phyloP scores from a whole-genome alignment of 139 green algal genomes.

The Picochlorum sp. region DNA sequence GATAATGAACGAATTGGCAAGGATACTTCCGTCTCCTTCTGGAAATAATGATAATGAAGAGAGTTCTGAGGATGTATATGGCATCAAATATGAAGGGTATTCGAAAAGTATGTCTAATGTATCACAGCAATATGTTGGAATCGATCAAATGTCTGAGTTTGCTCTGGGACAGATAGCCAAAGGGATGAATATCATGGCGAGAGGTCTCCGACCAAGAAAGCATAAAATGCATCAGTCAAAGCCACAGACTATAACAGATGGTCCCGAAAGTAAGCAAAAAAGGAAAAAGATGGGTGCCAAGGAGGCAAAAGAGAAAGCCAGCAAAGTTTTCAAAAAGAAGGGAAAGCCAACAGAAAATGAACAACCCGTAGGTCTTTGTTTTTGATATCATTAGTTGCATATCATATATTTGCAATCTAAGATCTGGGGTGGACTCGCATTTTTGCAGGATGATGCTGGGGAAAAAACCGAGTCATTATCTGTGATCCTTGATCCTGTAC shows the following conservation, averaged over 20 bases:
- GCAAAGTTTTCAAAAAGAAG: neutral
- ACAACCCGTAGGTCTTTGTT: too few relatives aligned
- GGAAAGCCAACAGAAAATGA: neutral
- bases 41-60: neutral
- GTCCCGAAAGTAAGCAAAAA: neutral
- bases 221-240: neutral
- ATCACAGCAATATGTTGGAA: neutral
- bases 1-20: constrained; percentile 7
- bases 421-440: too few relatives aligned
- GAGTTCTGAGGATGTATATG: neutral
- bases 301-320: neutral
- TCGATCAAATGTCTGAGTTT: constrained; percentile 1
- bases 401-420: too few relatives aligned
- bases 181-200: neutral
- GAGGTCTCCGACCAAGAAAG: too few relatives aligned
- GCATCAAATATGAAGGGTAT: constrained; percentile 29
- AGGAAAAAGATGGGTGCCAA: neutral
- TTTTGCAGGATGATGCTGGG: too few relatives aligned
- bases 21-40: constrained; percentile 1
- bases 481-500: neutral
- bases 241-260: neutral
- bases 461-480: too few relatives aligned
- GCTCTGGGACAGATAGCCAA: neutral
- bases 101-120: constrained; percentile 11
- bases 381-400: too few relatives aligned